These are phyloP conservation scores for Alternaria conjuncta DNA, from an alignment of 2,329 filamentous ascomycete genomes.

Conservation along the genomic window DNA sequence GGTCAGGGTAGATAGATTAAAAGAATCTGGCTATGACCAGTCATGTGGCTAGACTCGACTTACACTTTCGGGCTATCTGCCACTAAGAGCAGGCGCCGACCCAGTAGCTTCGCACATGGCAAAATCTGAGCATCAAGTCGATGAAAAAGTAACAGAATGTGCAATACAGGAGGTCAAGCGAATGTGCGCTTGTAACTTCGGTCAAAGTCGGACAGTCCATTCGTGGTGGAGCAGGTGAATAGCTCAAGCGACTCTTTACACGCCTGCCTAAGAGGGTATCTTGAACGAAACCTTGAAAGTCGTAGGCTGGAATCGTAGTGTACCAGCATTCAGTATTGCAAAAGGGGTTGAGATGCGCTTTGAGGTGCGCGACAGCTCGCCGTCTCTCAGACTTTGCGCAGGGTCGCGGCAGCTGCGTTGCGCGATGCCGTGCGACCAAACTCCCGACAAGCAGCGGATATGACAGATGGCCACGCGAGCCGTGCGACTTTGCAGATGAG, in stretches of 20 bases:
- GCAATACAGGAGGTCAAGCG: neutral
- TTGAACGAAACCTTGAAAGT: neutral
- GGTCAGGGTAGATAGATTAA: slow-evolving; percentile 29
- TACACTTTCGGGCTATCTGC: slow-evolving; percentile 17
- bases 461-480: slow-evolving; percentile 8
- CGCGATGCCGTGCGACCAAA: neutral
- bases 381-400: neutral
- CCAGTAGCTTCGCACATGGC: neutral
- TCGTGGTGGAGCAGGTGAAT: neutral
- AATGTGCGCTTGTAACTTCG: slow-evolving; percentile 6
- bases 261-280: neutral
- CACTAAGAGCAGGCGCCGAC: slow-evolving; percentile 9
- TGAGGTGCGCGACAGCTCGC: neutral
- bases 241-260: neutral
- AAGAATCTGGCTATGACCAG: slow-evolving; percentile 23
- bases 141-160: neutral
- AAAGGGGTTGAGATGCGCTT: neutral
- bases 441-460: neutral
- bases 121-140: neutral
- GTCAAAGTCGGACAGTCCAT: slow-evolving; percentile 1
- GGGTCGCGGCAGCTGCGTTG: neutral
- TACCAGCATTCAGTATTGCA: neutral
- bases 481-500: neutral
- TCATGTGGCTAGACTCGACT: slow-evolving; percentile 21
- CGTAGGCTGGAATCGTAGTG: neutral